Conservation (phyloP, 1,284 basidiomycete genomes). For the Fomitopsis schrenkii region DNA sequence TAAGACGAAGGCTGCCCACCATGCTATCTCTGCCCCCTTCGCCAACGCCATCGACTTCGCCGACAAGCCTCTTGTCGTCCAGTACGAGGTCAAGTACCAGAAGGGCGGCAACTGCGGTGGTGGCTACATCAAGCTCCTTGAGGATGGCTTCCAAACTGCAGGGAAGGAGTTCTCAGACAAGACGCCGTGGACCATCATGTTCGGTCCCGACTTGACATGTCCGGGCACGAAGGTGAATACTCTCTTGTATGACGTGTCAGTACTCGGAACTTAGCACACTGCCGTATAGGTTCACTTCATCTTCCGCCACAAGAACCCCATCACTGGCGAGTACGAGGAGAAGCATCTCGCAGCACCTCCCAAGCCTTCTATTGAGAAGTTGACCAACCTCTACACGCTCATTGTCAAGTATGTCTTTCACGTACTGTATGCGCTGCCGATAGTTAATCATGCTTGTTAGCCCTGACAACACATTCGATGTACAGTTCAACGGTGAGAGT, state of each 20-base stretch:
- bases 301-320: conserved; percentile 93
- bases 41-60: conserved; percentile 75
- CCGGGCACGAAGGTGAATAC: conserved; percentile 73
- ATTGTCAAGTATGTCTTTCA: conserved; percentile 69
- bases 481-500: conserved; percentile 87
- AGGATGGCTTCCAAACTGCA: conserved; percentile 86
- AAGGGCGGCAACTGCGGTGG: conserved; percentile 99
- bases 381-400: conserved; percentile 90
- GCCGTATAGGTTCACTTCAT: conserved; percentile 84
- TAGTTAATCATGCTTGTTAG: conserved; percentile 33
- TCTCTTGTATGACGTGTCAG: background rate
- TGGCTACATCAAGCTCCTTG: conserved; percentile 97
- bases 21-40: conserved; percentile 97
- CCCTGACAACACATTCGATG: conserved; percentile 94
- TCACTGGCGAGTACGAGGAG: conserved; percentile 92
- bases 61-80: conserved; percentile 89
- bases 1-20: conserved; percentile 90
- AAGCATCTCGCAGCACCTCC: conserved; percentile 90
- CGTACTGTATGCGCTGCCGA: background rate
- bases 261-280: background rate
- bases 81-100: conserved; percentile 99
- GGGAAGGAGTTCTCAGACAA: conserved; percentile 95
- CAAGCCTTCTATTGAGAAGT: conserved; percentile 83
- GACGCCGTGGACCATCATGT: conserved; percentile 98
- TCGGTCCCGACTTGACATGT: conserved; percentile 87